phyloP scores from a whole-genome alignment of 768 basidiomycete species.

The Suillus occidentalis region DNA sequence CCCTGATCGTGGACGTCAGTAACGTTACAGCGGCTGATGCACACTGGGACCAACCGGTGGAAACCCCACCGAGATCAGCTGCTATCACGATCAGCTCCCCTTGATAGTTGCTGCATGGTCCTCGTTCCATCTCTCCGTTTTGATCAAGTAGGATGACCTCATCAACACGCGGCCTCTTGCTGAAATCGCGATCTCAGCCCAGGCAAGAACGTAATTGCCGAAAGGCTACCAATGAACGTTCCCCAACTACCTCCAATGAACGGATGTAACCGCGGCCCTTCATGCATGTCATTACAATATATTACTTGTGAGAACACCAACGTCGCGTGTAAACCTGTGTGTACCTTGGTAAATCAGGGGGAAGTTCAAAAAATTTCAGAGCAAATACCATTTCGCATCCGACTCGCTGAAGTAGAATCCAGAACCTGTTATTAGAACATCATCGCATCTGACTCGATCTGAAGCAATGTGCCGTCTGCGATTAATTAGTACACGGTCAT shows the following conservation, averaged over 20 bases:
- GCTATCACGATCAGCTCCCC: background rate
- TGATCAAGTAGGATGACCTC: background rate
- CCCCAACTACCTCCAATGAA: background rate
- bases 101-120: background rate
- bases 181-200: background rate
- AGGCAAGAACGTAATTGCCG: constrained; percentile 1
- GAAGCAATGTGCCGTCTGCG: background rate
- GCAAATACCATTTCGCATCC: background rate
- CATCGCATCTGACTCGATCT: background rate
- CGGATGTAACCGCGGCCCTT: background rate
- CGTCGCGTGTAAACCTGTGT: background rate
- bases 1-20: background rate
- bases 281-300: background rate
- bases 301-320: constrained; percentile 1
- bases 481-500: background rate
- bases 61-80: background rate
- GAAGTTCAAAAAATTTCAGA: background rate
- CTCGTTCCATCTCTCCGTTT: background rate
- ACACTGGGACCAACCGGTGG: background rate
- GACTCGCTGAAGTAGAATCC: background rate
- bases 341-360: background rate
- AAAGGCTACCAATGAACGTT: background rate
- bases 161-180: background rate
- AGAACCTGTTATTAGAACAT: background rate
- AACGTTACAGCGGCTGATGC: background rate